Base-by-base conservation (phyloP, 2,329 filamentous ascomycete genomes). In the Alternaria arbusti region DNA sequence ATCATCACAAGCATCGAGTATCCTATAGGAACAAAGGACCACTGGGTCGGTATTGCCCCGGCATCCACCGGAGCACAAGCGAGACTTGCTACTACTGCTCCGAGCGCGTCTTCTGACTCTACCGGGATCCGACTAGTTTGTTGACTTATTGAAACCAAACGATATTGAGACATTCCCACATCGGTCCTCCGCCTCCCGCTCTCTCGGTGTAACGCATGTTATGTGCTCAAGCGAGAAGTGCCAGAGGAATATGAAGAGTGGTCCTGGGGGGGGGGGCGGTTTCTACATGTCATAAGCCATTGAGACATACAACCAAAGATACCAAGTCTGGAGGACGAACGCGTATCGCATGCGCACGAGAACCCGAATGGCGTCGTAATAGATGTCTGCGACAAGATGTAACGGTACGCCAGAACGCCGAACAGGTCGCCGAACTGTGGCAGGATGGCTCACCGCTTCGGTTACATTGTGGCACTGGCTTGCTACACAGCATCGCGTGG, bases 351-450 rank as follows among this genome's bases (percentile, higher is more conserved):
- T 22, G 30, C 30, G 20, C 32, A 40, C 11, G 20, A 36, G 13
- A 17, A n/a, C 13, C 22, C 10, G 6, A 52, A 40, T 52, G 13
- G 49, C 54, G 23, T 56, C 17, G 25, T 17, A 22, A n/a, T 26
- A 5, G 54, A 30, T n/a, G 25, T 26, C n/a, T 25, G 13, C 32
- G 25, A 26, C 44, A 51, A 22, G n/a, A 43, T 59, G 32, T 20
- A 50, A 49, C 58, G 26, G 44, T 13, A 10, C 9, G 10, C 30
- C 40, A 46, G 10, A 13, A 45, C 54, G 54, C 54, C 54, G 54
- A 47, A 56, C 54, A 49, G 47, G 47, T 68, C 67, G 67, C 65
- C 67, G 67, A 67, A 64, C 62, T 63, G 59, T 66, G 36, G 25
- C 52, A 66, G 58, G 52, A 43, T 54, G 63, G 55, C 61, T 62